These are phyloP conservation scores for Mrakia gelida DNA, from an alignment of 768 basidiomycete species.

Conservation along the genomic window DNA sequence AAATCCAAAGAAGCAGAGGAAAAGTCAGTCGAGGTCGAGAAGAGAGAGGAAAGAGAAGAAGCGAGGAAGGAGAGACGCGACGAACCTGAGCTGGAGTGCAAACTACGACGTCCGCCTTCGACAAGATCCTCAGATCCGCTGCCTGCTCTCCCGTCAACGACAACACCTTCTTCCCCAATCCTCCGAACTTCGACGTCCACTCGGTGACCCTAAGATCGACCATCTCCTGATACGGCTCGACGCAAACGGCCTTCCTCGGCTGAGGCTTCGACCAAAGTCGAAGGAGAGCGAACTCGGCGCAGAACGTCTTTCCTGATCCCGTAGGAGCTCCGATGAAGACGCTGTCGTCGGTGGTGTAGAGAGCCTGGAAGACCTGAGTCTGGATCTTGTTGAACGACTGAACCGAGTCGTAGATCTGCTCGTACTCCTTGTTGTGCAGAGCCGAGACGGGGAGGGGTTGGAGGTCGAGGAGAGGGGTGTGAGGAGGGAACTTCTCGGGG, in stretches of 20 bases:
- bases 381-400: slow-evolving; percentile 97
- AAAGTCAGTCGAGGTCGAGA: background rate
- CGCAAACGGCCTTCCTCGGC: slow-evolving; percentile 78
- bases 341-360: slow-evolving; percentile 94
- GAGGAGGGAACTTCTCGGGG: slow-evolving; percentile 90
- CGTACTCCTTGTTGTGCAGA: slow-evolving; percentile 88
- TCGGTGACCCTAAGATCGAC: slow-evolving; percentile 84
- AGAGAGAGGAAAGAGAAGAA: background rate
- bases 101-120: slow-evolving; percentile 84
- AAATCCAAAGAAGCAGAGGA: background rate
- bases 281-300: slow-evolving; percentile 91
- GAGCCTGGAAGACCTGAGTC: slow-evolving; percentile 96
- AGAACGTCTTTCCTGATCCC: slow-evolving; percentile 94
- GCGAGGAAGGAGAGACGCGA: slow-evolving; percentile 32
- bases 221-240: slow-evolving; percentile 97
- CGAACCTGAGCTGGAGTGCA: slow-evolving; percentile 86
- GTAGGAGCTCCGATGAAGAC: slow-evolving; percentile 95
- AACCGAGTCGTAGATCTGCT: slow-evolving; percentile 76
- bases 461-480: slow-evolving; percentile 87
- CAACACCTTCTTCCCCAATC: slow-evolving; percentile 84
- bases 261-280: slow-evolving; percentile 90
- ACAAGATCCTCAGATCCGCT: slow-evolving; percentile 79
- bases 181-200: slow-evolving; percentile 79
- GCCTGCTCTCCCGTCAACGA: slow-evolving; percentile 91
- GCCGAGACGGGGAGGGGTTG: slow-evolving; percentile 85